A percentile compares a stretch with the other conserved stretches of the same genome.
phyloP scores from a whole-genome alignment of 2,329 filamentous ascomycete genomes.

The Aspergillus brasiliensis region DNA sequence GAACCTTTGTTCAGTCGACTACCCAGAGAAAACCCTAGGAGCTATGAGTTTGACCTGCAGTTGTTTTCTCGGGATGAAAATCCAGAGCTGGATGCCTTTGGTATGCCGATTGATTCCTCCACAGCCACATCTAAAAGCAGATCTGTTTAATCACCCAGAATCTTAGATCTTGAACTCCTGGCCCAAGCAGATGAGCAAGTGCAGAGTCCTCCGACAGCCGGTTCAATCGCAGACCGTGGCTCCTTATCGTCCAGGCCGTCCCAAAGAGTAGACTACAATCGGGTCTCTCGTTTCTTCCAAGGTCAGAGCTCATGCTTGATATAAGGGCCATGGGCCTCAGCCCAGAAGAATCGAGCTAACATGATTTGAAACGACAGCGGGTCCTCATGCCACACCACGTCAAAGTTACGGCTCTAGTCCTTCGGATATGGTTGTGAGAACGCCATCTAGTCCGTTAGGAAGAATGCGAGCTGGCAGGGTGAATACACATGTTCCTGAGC shows the following conservation, averaged over 20 bases:
- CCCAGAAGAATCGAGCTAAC: no score
- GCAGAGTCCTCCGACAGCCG: constrained; percentile 4
- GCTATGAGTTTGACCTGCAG: background rate
- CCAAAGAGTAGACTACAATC: constrained; percentile 9
- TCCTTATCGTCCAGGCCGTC: background rate
- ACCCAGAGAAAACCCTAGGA: background rate
- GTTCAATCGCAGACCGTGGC: constrained; percentile 1
- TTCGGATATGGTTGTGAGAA: constrained; percentile 24
- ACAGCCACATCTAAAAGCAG: background rate
- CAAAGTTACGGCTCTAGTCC: constrained; percentile 30
- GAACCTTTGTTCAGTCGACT: constrained; percentile 9
- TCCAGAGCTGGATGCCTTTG: constrained; percentile 52
- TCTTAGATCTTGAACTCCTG: constrained; percentile 41
- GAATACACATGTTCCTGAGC: background rate
- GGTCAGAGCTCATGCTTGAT: constrained; percentile 25
- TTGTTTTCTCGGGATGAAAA: constrained; percentile 25
- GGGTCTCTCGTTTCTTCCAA: constrained; percentile 33
- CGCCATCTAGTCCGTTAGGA: constrained; percentile 36
- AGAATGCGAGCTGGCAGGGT: constrained; percentile 25
- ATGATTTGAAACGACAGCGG: constrained; percentile 16
- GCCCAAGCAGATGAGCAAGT: constrained; percentile 31
- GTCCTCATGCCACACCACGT: constrained; percentile 24
- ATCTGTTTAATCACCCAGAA: constrained; percentile 1
- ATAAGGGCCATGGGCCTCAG: background rate
- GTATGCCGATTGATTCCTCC: constrained; percentile 35